Conservation (phyloP, 257 asterid genomes). For the Solanum raphanifolium region DNA sequence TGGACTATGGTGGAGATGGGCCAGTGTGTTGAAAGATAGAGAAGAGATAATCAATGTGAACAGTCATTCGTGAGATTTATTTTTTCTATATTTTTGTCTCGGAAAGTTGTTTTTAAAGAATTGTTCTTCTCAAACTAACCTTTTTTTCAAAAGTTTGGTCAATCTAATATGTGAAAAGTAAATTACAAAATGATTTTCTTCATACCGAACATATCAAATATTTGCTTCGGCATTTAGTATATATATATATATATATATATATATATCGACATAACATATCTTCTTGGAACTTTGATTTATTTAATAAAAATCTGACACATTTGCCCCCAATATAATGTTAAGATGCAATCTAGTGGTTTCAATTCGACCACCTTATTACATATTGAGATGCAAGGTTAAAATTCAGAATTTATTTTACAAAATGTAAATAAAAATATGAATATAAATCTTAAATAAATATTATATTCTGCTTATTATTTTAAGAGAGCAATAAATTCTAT, state of each 20-base stretch:
- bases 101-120: background rate
- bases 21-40: background rate
- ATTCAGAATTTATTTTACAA: background rate
- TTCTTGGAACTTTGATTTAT: background rate
- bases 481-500: background rate
- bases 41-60: background rate
- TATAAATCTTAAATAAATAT: background rate
- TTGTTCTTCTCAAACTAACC: background rate
- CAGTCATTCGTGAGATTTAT: background rate
- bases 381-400: background rate
- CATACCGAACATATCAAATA: accelerated
- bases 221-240: background rate
- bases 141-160: background rate
- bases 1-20: background rate
- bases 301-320: background rate
- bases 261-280: background rate
- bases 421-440: background rate
- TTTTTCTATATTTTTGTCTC: background rate
- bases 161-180: background rate
- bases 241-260: no score
- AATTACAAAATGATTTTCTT: background rate
- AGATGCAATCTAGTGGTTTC: background rate
- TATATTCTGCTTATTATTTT: background rate
- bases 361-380: background rate
- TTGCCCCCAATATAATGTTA: background rate